phyloP scores from a whole-genome alignment of 2,329 filamentous ascomycete genomes.

The Neurospora sp. region DNA sequence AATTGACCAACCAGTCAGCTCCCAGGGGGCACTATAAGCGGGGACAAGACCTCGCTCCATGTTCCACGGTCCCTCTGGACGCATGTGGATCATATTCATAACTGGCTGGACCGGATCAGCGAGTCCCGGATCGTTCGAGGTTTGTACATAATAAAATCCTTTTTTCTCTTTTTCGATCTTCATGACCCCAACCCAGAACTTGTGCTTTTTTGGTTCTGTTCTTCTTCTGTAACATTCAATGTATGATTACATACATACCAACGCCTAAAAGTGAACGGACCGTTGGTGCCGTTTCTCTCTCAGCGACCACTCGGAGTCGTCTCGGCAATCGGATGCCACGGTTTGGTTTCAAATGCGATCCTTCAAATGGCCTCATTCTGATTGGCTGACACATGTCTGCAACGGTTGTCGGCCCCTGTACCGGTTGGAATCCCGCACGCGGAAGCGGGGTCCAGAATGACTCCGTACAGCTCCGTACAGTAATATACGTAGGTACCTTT shows the following conservation, averaged over 20 bases:
- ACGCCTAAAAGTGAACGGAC: background rate
- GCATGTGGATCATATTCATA: background rate
- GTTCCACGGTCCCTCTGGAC: background rate
- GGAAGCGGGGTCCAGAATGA: background rate
- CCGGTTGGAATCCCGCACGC: background rate
- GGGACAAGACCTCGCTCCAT: background rate
- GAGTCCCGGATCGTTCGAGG: background rate
- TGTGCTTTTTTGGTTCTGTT: background rate
- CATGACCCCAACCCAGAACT: background rate
- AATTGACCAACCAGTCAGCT: background rate
- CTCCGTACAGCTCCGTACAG: background rate
- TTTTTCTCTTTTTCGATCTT: background rate
- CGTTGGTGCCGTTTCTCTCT: background rate
- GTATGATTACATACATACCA: background rate
- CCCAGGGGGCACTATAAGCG: background rate
- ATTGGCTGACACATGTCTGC: background rate
- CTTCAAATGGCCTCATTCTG: background rate
- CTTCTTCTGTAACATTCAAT: background rate
- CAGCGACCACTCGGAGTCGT: background rate
- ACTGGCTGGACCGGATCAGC: background rate
- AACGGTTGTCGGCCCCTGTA: background rate
- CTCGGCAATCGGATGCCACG: background rate
- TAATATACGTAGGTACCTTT: background rate
- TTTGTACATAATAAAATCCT: background rate
- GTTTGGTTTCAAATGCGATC: background rate